Evolutionary conservation across 2,329 filamentous ascomycete species (phyloP), one percentile per base, ranked within the genome.

Genomic region (Alternaria incomplexa): DNA sequence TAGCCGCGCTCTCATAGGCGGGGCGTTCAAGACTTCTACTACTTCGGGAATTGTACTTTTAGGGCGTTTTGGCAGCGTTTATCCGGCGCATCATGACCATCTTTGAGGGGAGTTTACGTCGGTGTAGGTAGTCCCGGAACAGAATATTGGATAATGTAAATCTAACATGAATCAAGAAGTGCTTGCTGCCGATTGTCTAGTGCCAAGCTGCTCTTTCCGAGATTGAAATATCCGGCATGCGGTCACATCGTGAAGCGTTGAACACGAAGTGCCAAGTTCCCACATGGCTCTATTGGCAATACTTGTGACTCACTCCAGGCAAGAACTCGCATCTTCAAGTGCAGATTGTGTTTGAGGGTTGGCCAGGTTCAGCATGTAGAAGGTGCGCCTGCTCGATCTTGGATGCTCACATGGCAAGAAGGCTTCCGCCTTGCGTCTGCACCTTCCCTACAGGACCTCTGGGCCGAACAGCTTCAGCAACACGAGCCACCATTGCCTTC

Each of bases 81-180:
- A 58, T 32, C 45, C 15, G 23, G 28, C n/a, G 32, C 36, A 62
- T 47, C 9, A 53, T 17, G 20, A 30, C 17, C 28, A 53, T 28
- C 9, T 45, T 44, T 22, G 15, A 28, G n/a, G 55, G 44, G 22
- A 15, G 13, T 26, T 36, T 17, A n/a, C 48, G 17, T 56, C 36
- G 54, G 57, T 67, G 71, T 76, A 76, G 67, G 73, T 74, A 69
- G 68, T 62, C 67, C 67, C 62, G 52, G 25, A 30, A 48, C 52
- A 17, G 56, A 61, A 25, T 48, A 61, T 44, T 52, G 50, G 55
- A 50, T 52, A 64, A 58, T 63, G 62, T 58, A 64, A 68, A 32
- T 66, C 65, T 67, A 55, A 72, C 56, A 60, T 36, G 23, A 26
- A 32, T 26, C 20, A 55, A 69, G 60, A 62, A 53, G 48, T 10